These are phyloP conservation scores for Micractinium conductrix DNA, from an alignment of 139 green algal species.

Conservation along the genomic window DNA sequence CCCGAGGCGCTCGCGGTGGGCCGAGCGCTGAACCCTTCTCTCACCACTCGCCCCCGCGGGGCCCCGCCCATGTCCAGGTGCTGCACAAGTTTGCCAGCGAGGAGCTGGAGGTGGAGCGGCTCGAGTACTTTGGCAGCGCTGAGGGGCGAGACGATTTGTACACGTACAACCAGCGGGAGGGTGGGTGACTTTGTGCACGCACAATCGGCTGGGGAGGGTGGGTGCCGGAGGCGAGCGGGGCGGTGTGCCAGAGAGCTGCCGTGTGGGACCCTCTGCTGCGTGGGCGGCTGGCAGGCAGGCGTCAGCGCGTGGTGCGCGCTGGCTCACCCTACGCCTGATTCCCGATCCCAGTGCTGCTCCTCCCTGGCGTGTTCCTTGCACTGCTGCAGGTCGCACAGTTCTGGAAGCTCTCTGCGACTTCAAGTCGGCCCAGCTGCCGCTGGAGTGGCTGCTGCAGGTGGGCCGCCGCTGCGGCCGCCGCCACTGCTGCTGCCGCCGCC, in stretches of 20 bases:
- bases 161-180: constrained; percentile 62
- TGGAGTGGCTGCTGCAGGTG: constrained; percentile 86
- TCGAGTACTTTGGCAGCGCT: constrained; percentile 84
- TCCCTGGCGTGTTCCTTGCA: background rate
- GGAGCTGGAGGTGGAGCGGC: constrained; percentile 75
- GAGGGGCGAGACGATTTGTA: constrained; percentile 81
- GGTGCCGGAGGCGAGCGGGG: background rate
- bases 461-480: background rate
- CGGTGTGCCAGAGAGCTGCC: too few species aligned
- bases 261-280: too few species aligned
- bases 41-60: too few species aligned
- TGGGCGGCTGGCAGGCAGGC: background rate
- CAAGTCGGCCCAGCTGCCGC: constrained; percentile 57
- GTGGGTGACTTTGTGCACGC: constrained; percentile 32
- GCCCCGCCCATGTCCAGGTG: constrained; percentile 42
- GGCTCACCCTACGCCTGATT: background rate
- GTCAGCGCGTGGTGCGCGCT: too few species aligned
- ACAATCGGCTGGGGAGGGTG: background rate
- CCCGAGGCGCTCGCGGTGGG: too few species aligned
- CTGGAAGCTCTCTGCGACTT: constrained; percentile 95
- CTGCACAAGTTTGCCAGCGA: constrained; percentile 61
- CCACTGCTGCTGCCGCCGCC: background rate
- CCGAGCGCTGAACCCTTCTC: too few species aligned
- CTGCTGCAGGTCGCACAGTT: constrained; percentile 50
- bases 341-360: background rate